phyloP scores from a whole-genome alignment of 805 yeast genomes.

The Komagataella populi region DNA sequence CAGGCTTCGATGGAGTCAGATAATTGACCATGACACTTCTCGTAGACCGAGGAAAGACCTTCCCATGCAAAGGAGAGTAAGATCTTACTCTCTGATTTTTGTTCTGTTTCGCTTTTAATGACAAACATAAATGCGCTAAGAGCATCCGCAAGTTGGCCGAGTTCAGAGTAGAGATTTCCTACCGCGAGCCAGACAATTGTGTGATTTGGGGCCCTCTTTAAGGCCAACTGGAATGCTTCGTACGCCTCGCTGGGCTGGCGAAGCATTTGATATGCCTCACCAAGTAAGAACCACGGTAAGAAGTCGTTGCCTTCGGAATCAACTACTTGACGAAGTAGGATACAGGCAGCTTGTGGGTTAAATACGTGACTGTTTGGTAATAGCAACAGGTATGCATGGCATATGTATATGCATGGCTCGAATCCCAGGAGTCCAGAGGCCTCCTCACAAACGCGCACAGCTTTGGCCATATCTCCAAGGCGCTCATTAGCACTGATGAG shows the following conservation, averaged over 20 bases:
- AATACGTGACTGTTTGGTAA: constrained; percentile 16
- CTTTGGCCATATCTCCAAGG: constrained; percentile 33
- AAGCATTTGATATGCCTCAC: constrained; percentile 33
- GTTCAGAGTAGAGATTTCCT: constrained; percentile 43
- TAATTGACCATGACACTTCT: constrained; percentile 46
- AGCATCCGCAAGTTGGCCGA: constrained; percentile 52
- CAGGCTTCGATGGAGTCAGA: constrained; percentile 51
- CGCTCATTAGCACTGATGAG: constrained; percentile 36
- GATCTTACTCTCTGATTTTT: constrained; percentile 21
- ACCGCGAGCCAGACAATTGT: constrained; percentile 60
- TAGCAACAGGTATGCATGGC: constrained; percentile 36
- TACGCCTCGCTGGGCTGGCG: constrained; percentile 38
- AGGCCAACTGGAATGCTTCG: constrained; percentile 39
- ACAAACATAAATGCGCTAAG: constrained; percentile 59
- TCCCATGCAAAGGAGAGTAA: constrained; percentile 51
- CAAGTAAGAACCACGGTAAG: constrained; percentile 43
- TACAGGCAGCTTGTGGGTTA: constrained; percentile 22
- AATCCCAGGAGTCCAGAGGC: constrained; percentile 31
- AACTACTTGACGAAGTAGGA: constrained; percentile 20
- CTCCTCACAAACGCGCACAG: constrained; percentile 33
- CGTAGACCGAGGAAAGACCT: constrained; percentile 48
- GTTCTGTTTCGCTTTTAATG: constrained; percentile 34
- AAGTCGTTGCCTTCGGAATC: constrained; percentile 28
- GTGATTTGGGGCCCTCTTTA: constrained; percentile 34
- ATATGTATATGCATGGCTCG: constrained; percentile 27